Percentiles rank a stretch among this genome's conserved stretches.
These are phyloP conservation scores for Astrothelium macrocarpum DNA, from an alignment of 495 filamentous ascomycete species.

Conservation along the genomic window DNA sequence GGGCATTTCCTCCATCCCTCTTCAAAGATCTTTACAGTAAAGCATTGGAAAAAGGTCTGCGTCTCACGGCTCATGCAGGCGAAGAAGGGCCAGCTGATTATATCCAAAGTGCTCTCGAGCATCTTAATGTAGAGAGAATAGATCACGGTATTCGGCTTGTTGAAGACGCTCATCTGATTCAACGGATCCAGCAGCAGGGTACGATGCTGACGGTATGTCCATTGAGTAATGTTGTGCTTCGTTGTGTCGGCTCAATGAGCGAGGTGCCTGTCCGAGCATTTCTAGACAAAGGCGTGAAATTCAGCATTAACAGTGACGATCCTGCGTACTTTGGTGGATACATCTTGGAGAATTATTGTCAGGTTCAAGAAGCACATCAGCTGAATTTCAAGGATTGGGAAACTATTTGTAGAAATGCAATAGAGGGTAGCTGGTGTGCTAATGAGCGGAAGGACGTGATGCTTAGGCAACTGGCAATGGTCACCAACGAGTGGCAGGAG, in stretches of 20 bases:
- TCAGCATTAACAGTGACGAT: constrained; percentile 46
- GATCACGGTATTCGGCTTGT: constrained; percentile 63
- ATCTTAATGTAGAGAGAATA: constrained; percentile 49
- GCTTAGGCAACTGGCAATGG: constrained; percentile 13
- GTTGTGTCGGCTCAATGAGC: constrained; percentile 45
- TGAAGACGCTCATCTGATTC: constrained; percentile 51
- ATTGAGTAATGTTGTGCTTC: constrained; percentile 59
- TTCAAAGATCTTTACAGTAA: constrained; percentile 50
- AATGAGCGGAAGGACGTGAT: constrained; percentile 39
- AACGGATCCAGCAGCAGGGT: constrained; percentile 44
- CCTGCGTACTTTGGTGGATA: constrained; percentile 76
- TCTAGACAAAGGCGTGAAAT: constrained; percentile 47
- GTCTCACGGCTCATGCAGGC: constrained; percentile 60
- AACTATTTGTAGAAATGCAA: constrained; percentile 48
- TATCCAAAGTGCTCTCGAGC: constrained; percentile 52
- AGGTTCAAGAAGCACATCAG: constrained; percentile 60
- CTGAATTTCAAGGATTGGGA: constrained; percentile 55
- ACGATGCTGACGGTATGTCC: constrained; percentile 63
- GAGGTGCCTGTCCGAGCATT: constrained; percentile 57
- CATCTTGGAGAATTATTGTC: constrained; percentile 66
- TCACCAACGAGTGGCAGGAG: background rate
- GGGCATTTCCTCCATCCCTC: constrained; percentile 52
- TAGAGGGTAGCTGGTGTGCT: constrained; percentile 52
- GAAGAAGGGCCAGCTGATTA: constrained; percentile 65
- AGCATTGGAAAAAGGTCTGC: constrained; percentile 43